A percentile compares a stretch with the other conserved stretches of the same genome.
phyloP scores from a whole-genome alignment of 768 basidiomycete species.

The Clavaria fumosa region DNA sequence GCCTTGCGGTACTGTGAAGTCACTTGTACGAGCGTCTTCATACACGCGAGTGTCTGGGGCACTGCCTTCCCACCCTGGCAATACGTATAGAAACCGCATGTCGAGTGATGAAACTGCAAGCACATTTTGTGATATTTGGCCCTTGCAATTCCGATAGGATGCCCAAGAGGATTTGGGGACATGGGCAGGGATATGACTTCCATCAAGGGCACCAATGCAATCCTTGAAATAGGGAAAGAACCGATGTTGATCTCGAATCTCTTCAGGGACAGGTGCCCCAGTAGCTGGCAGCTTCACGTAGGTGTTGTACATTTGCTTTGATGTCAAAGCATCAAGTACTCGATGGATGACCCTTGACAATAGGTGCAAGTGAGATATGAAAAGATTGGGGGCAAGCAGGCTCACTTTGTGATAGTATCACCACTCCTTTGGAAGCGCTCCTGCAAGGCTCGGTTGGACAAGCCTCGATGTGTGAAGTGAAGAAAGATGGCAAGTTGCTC shows the following conservation, averaged over 20 bases:
- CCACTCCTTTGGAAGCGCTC: slow-evolving; percentile 19
- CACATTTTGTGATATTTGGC: slow-evolving; percentile 9
- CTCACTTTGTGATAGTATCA: slow-evolving; percentile 19
- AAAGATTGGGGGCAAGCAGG: background rate
- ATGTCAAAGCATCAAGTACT: background rate
- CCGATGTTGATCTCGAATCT: background rate
- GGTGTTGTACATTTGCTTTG: background rate
- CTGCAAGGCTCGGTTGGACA: slow-evolving; percentile 12
- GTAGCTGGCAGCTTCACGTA: background rate
- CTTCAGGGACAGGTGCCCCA: background rate
- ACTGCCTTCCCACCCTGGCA: slow-evolving; percentile 22
- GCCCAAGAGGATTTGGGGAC: slow-evolving; percentile 8
- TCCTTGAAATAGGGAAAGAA: slow-evolving; percentile 3
- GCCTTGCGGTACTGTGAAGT: slow-evolving; percentile 11
- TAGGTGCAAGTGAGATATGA: background rate
- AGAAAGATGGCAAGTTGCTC: slow-evolving; percentile 21
- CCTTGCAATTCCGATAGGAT: slow-evolving; percentile 15
- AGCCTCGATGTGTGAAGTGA: slow-evolving; percentile 11
- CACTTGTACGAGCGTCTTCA: slow-evolving; percentile 10
- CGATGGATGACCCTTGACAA: slow-evolving; percentile 11
- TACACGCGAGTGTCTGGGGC: slow-evolving; percentile 15
- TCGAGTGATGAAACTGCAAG: slow-evolving; percentile 15
- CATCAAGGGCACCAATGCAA: slow-evolving; percentile 14
- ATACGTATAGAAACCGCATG: slow-evolving; percentile 16
- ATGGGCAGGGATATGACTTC: slow-evolving; percentile 12